phyloP scores from a whole-genome alignment of 371 early-diverging fungal species.

The Furculomyces boomerangus region DNA sequence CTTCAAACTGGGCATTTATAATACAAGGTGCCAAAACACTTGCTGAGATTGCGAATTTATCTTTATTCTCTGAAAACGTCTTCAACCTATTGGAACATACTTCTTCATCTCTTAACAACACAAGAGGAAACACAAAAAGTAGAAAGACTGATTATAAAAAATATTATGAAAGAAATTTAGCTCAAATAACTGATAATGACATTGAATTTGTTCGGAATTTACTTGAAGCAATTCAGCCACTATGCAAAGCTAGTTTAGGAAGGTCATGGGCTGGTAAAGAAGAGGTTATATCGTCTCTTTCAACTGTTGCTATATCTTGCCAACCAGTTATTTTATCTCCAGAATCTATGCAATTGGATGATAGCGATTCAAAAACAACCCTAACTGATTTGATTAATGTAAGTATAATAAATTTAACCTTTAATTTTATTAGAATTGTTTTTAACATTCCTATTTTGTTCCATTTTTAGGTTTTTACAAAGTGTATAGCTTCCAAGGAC shows the following conservation, averaged over 20 bases:
- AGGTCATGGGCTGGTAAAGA: background rate
- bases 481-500: background rate
- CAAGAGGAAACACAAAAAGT: no score
- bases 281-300: background rate
- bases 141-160: no score
- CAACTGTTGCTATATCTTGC: background rate
- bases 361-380: background rate
- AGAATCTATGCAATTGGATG: background rate
- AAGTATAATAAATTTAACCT: background rate
- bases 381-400: background rate
- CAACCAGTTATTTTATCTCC: background rate
- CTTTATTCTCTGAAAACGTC: background rate
- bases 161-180: no score
- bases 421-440: background rate
- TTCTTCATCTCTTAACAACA: no score
- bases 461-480: background rate
- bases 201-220: background rate
- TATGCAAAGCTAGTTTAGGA: background rate
- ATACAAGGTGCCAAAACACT: background rate
- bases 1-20: background rate
- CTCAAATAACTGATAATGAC: background rate
- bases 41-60: background rate
- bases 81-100: no score
- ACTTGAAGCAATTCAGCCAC: background rate
- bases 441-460: no score